These are phyloP conservation scores for Paramecium pentaurelia DNA, from an alignment of 73 alveolate species.

Conservation along the genomic window DNA sequence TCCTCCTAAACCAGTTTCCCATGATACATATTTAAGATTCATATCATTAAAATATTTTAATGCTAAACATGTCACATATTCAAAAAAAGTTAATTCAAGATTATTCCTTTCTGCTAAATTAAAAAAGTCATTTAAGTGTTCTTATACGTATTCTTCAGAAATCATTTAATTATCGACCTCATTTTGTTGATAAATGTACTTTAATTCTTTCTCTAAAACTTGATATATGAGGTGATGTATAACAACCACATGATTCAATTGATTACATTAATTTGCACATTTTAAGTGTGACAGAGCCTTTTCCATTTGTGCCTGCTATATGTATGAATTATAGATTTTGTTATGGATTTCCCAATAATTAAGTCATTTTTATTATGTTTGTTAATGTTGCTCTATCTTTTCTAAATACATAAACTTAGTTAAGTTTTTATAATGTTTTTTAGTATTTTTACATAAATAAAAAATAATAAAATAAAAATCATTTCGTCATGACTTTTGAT, in stretches of 20 bases:
- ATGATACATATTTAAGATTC: conserved; percentile 76
- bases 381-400: background rate
- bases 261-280: conserved; percentile 64
- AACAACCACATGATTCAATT: conserved; percentile 30
- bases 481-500: background rate
- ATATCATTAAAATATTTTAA: conserved; percentile 65
- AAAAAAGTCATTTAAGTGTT: conserved; percentile 26
- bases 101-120: conserved; percentile 52
- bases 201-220: conserved; percentile 82
- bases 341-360: background rate
- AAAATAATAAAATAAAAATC: background rate
- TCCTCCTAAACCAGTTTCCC: conserved; percentile 94
- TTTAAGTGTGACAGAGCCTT: conserved; percentile 81
- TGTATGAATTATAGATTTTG: conserved; percentile 64
- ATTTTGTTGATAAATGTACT: conserved; percentile 3
- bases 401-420: background rate
- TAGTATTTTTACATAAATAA: background rate
- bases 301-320: conserved; percentile 94
- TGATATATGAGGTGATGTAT: conserved; percentile 84
- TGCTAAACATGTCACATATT: conserved; percentile 69
- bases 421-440: background rate
- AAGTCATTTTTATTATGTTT: background rate
- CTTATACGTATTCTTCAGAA: conserved; percentile 64
- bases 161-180: conserved; percentile 68
- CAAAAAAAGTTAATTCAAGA: conserved; percentile 63